These are phyloP conservation scores for Flaveria ramosissima DNA, from an alignment of 129 eudicot species.

Conservation along the genomic window DNA sequence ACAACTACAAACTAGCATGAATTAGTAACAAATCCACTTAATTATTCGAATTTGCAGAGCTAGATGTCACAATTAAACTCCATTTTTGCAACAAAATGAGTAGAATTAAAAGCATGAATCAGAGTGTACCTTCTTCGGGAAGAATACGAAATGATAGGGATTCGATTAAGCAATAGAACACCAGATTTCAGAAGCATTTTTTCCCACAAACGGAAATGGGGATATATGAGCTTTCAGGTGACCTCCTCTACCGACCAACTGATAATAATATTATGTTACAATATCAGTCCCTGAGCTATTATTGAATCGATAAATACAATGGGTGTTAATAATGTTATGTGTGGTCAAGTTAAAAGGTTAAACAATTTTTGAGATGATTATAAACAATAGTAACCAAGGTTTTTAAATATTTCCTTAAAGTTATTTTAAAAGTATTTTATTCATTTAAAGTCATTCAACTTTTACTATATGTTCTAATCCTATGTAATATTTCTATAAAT, in stretches of 20 bases:
- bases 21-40: slow-evolving; percentile 12
- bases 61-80: not conserved
- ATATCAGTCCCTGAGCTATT: not conserved
- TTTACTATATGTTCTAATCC: too few relatives aligned
- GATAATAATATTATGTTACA: slow-evolving; percentile 1
- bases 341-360: too few relatives aligned
- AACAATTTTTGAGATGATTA: too few relatives aligned
- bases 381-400: too few relatives aligned
- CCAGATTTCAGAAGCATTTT: slow-evolving; percentile 37
- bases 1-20: not conserved
- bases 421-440: too few relatives aligned
- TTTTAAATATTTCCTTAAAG: too few relatives aligned
- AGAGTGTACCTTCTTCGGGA: slow-evolving; percentile 21
- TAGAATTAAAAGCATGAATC: not conserved
- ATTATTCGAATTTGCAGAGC: slow-evolving; percentile 9
- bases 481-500: too few relatives aligned
- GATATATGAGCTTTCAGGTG: slow-evolving; percentile 14
- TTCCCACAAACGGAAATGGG: not conserved
- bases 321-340: not conserved
- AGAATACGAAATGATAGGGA: slow-evolving; percentile 27
- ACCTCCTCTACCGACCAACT: slow-evolving; percentile 3
- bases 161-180: slow-evolving; percentile 20
- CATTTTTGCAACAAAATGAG: not conserved
- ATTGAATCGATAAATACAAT: not conserved
- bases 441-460: too few relatives aligned